A percentile compares a stretch with the other conserved stretches of the same genome.
Conservation (phyloP, 495 filamentous ascomycete species). For the Delitschia confertaspora region DNA sequence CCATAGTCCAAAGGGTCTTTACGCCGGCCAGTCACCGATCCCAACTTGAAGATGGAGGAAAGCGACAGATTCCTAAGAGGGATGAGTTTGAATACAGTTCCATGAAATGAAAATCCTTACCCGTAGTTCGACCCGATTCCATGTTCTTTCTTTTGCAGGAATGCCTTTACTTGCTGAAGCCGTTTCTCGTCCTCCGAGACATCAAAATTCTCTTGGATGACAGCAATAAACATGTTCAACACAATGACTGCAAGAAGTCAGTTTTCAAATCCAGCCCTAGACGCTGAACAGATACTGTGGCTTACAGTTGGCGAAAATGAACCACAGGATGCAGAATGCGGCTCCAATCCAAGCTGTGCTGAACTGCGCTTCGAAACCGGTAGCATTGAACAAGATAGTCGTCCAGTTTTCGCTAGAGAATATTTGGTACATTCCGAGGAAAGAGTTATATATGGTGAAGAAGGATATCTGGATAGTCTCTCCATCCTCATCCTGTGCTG, state of each 20-base stretch:
- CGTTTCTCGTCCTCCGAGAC: constrained; percentile 99
- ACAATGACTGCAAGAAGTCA: constrained; percentile 54
- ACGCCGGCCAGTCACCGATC: constrained; percentile 51
- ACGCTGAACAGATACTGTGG: constrained; percentile 8
- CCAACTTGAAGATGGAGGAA: constrained; percentile 77
- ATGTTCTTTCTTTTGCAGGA: constrained; percentile 84
- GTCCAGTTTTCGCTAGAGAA: constrained; percentile 99
- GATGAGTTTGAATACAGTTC: background rate
- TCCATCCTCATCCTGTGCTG: constrained; percentile 46
- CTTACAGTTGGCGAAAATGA: constrained; percentile 75
- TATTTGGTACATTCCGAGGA: constrained; percentile 96
- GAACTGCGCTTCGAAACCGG: constrained; percentile 49
- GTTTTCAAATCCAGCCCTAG: background rate
- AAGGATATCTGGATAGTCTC: constrained; percentile 62
- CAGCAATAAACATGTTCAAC: constrained; percentile 99
- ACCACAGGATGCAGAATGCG: constrained; percentile 88
- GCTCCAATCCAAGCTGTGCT: constrained; percentile 89
- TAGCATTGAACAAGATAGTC: constrained; percentile 71
- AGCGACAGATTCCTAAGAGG: constrained; percentile 62
- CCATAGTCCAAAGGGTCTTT: constrained; percentile 84
- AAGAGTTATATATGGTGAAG: constrained; percentile 84
- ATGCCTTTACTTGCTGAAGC: constrained; percentile 86
- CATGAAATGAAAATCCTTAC: constrained; percentile 8
- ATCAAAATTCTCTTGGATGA: constrained; percentile 99
- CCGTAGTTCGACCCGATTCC: constrained; percentile 40